Evolutionary conservation across 129 eudicot genomes (phyloP), one percentile per base, ranked within the genome.

Genomic region (Sambucus nigra): DNA sequence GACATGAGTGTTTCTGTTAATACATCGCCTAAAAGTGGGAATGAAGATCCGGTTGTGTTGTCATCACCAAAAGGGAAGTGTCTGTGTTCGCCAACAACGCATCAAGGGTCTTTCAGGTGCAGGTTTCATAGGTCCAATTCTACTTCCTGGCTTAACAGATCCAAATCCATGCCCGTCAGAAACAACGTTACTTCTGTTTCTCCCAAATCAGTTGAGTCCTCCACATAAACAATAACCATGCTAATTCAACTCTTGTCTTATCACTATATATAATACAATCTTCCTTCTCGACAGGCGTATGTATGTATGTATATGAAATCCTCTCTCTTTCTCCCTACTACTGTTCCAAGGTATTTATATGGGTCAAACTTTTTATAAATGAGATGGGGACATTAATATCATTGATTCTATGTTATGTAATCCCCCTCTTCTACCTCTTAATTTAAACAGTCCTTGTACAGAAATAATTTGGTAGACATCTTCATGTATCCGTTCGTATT

Each of bases 11-110:
- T 53, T 53, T n/a, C n/a, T 48, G 68, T 76, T 6, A 59, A 69
- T 14, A 58, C 69, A 42, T 79, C 86, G 5, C 81, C 86, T 20
- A 70, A 74, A 58, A 69, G 66, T 35, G 68, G 61, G n/a, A 24
- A 47, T 49, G 39, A 19, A 6, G 28, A 5, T 5, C n/a, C n/a
- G 57, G 25, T 39, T n/a, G 29, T 25, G 29, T 32, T 10, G 67
- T 51, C 5, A 18, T 79, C 83, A 1, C 83, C 89, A 0, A 73
- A 59, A 66, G 88, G 81, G 19, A 72, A 66, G 31, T 84, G 94
- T 46, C 40, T 85, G 62, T 85, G 94, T 16, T 85, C 94, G 1
- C 94, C 94, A 15, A 85, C 94, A 6, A 85, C 85, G 0, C 94
- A 85, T 66, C 75, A 71, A 28, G 94, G 94, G 0, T 85, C 94